Evolutionary conservation across 805 yeast species (phyloP), one percentile per base, ranked within the genome.

Genomic region (Myxozyma udenii): DNA sequence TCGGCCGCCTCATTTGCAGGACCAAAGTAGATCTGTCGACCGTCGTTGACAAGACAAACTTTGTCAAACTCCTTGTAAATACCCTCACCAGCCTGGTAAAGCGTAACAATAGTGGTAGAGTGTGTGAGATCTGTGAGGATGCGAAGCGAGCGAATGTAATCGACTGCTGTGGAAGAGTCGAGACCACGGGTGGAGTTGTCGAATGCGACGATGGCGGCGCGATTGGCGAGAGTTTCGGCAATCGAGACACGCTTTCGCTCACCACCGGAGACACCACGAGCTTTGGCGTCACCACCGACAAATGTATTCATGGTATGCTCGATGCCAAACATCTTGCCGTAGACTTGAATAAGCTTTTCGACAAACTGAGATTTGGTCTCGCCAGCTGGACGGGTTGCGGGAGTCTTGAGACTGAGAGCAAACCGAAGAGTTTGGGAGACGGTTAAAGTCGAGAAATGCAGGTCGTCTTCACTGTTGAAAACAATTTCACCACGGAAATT

Each of bases 251-350:
- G 78, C 69, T 82, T 82, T 61, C 87, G 71, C 70, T 82, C 85
- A 69, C 87, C 87, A 63, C 87, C 87, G 33, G 85, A 80, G 41
- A 82, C 80, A 67, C 87, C 87, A 66, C 85, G 74, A 16, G 82
- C 79, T 50, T 76, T 78, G 3, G 55, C 30, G 65, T 82, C 86
- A 60, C 78, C 76, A 64, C 87, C 87, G 46, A 82, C 86, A 45
- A 79, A 73, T 19, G 87, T 82, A 56, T 79, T 72, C 55, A 76
- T 74, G 11, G 84, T 80, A 65, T 82, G 85, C 37, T 48, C 57
- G 36, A 58, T 58, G 48, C 79, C 79, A 59, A 74, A 77, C 37
- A 79, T 75, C 81, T 49, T 76, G 74, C 5, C 83, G 69, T 67
- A 81, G 66, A 64, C 79, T 81, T 38, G 73, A 63, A 4, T 83